A percentile compares a stretch with the other conserved stretches of the same genome.
These are phyloP conservation scores for Elsinoe perseae DNA, from an alignment of 2,329 filamentous ascomycete genomes.

Conservation along the genomic window DNA sequence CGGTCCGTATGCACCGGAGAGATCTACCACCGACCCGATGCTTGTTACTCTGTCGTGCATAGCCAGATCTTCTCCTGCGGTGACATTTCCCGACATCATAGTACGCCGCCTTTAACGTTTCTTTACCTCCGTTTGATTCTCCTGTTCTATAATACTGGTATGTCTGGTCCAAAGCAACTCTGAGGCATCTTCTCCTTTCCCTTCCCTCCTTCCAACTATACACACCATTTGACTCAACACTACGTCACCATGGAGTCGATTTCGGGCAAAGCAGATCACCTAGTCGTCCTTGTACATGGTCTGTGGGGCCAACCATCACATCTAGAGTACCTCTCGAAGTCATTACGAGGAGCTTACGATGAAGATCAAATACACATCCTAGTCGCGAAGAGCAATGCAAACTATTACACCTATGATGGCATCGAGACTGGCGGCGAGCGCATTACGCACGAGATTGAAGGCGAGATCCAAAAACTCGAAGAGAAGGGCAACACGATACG, in stretches of 20 bases:
- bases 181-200: not conserved
- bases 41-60: conserved; percentile 1
- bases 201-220: not conserved
- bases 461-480: conserved; percentile 47
- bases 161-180: not conserved
- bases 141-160: not conserved
- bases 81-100: conserved; percentile 12
- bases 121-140: not conserved
- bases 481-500: conserved; percentile 61
- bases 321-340: conserved; percentile 59
- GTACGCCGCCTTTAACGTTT: not conserved
- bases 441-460: conserved; percentile 55
- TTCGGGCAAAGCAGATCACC: conserved; percentile 51
- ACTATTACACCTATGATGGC: conserved; percentile 61
- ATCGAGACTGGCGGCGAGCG: conserved; percentile 63
- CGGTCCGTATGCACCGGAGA: not conserved
- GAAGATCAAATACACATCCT: conserved; percentile 61
- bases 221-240: not conserved
- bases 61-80: not conserved
- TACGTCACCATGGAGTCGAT: conserved; percentile 5
- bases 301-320: conserved; percentile 75
- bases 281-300: conserved; percentile 69
- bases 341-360: conserved; percentile 53
- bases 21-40: conserved; percentile 12
- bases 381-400: conserved; percentile 63